A percentile compares a stretch with the other conserved stretches of the same genome.
These are phyloP conservation scores for Lactifluus volemus DNA, from an alignment of 768 basidiomycete genomes.

Conservation along the genomic window DNA sequence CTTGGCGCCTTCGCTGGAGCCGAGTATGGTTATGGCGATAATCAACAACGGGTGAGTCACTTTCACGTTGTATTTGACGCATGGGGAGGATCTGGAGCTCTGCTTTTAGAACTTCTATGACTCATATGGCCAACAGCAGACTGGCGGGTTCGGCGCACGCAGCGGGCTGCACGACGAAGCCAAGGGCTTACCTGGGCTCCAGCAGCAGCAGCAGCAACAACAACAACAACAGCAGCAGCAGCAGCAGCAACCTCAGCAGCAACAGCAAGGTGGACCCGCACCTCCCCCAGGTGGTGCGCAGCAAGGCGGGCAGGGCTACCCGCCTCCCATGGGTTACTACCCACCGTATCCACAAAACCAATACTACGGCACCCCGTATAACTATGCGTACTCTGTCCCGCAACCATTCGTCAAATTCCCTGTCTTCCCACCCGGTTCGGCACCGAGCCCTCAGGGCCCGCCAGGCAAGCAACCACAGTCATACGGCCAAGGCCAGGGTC, in stretches of 20 bases:
- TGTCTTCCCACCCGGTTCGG: constrained; percentile 57
- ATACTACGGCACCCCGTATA: constrained; percentile 68
- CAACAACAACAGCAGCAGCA: constrained; percentile 44
- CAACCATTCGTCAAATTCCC: constrained; percentile 74
- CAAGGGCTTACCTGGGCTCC: constrained; percentile 55
- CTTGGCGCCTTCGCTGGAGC: constrained; percentile 43
- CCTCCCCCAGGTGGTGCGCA: constrained; percentile 53
- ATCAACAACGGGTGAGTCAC: constrained; percentile 47
- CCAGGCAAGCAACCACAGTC: constrained; percentile 46
- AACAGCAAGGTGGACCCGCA: constrained; percentile 38
- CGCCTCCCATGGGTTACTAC: constrained; percentile 52
- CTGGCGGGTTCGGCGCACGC: constrained; percentile 57
- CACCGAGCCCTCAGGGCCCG: constrained; percentile 56
- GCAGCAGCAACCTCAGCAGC: constrained; percentile 49
- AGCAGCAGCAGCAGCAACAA: constrained; percentile 51
- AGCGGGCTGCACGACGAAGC: constrained; percentile 68
- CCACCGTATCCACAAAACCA: constrained; percentile 70
- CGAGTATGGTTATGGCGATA: constrained; percentile 65
- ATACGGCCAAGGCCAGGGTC: constrained; percentile 49
- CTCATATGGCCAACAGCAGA: constrained; percentile 44
- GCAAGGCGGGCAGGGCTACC: constrained; percentile 55
- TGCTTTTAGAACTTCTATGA: constrained; percentile 63
- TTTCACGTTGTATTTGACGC: neutral
- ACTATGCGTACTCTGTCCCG: constrained; percentile 44
- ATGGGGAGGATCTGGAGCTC: constrained; percentile 19